Evolutionary conservation across 306 rosid species (phyloP).

Genomic region (Castanea sativa): DNA sequence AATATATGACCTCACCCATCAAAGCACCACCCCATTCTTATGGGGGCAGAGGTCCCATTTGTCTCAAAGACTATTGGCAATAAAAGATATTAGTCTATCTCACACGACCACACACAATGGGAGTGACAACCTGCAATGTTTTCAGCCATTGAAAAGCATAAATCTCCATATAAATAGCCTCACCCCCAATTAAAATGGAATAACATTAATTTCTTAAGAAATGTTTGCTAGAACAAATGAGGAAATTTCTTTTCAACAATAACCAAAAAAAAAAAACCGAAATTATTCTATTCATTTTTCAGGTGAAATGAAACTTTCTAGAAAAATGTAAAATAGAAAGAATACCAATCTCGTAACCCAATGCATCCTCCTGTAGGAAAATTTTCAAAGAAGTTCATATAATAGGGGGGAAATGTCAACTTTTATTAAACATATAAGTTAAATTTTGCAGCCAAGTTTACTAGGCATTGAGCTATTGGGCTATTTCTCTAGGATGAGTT

Average conservation of each 20-base stretch:
- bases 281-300: neutral
- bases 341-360: too few species aligned
- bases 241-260: neutral
- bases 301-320: neutral
- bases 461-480: neutral
- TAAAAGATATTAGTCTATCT: neutral
- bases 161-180: neutral
- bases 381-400: too few species aligned
- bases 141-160: neutral
- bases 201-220: neutral
- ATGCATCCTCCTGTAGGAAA: too few species aligned
- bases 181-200: neutral
- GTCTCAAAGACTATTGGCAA: neutral
- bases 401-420: too few species aligned
- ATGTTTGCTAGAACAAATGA: neutral
- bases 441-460: neutral
- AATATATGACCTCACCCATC: neutral
- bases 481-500: neutral
- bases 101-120: neutral
- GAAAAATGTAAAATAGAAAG: neutral
- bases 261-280: neutral
- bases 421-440: neutral
- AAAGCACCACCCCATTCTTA: neutral
- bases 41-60: neutral
- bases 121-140: neutral